Base-by-base conservation (phyloP, 257 asterid species). In the Forsythia suspensa region DNA sequence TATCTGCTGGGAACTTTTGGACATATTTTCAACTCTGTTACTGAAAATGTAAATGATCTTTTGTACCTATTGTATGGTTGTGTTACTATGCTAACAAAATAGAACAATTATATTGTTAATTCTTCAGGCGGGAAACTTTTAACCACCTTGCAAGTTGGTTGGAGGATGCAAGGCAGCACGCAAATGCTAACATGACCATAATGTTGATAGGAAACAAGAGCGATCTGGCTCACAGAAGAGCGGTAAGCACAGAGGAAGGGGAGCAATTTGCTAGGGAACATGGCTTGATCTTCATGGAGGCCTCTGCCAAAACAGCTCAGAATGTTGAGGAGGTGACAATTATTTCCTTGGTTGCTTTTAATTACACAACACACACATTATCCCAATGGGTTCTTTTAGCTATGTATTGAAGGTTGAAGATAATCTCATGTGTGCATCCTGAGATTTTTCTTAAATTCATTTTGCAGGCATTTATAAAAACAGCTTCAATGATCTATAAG, bases 181-280 rank as follows among this genome's bases (percentile, higher is more conserved):
- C 91, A 76, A 83, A 87, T 81, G 88, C 91, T 61, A 87, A 87
- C 80, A 87, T 87, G 91, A 80, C 85, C 79, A 83, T 87, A 59
- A 87, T 87, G 91, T 80, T 87, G 72, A 87, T 87, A 37, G 91
- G 89, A 44, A 87, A 87, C 84, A 87, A 87, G 79, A 66, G 88
- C 77, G 91, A 87, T 80, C 74, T 87, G 67, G 81, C 91, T 51
- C 89, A 87, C 69, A 85, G 91, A 82, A 83, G 91, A 76, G 91
- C 91, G 2, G 91, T 87, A 36, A 87, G 91, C 83, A 83, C 88
- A 8, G 91, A 87, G 81, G 91, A 87, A 83, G 91, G 91, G 0
- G 89, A 83, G 59, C 91, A 87, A 79, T 87, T 87, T 83, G 91
- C 91, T 67, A 83, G 77, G 78, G 89, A 87, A 73, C 74, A 87